These are phyloP conservation scores for Cercis canadensis DNA, from an alignment of 306 rosid species.

Conservation along the genomic window DNA sequence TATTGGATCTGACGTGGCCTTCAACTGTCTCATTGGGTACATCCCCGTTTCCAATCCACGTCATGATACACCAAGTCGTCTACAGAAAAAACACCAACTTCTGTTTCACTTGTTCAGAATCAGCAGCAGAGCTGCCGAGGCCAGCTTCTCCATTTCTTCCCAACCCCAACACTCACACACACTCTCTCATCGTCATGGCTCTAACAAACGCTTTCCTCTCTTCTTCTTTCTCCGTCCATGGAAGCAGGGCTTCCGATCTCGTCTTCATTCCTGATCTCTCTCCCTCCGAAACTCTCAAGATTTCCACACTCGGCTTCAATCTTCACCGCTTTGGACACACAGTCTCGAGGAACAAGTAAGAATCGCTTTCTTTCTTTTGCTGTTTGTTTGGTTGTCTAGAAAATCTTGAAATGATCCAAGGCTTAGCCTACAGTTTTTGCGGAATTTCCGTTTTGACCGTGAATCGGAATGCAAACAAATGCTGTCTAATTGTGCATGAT, in stretches of 20 bases:
- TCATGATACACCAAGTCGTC: no score
- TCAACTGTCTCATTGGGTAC: no score
- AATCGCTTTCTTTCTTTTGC: not conserved
- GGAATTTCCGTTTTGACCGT: no score
- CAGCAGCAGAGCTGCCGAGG: no score
- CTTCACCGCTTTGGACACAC: constrained; percentile 25
- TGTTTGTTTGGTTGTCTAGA: no score
- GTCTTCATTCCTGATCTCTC: constrained; percentile 40
- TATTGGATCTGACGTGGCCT: no score
- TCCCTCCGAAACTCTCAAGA: constrained; percentile 29
- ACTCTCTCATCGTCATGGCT: constrained; percentile 51
- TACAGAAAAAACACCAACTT: no score
- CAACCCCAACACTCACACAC: not conserved
- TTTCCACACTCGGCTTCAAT: constrained; percentile 3
- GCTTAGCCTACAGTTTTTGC: no score
- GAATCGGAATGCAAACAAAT: not conserved
- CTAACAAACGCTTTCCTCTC: constrained; percentile 55
- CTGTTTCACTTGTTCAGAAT: no score
- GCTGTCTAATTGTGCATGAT: not conserved
- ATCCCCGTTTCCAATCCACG: no score
- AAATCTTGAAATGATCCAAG: no score
- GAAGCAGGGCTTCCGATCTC: constrained; percentile 44
- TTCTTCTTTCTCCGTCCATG: constrained; percentile 45
- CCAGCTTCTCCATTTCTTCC: not conserved
- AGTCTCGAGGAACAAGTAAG: constrained; percentile 47